phyloP scores from a whole-genome alignment of 2,329 filamentous ascomycete genomes.

The Clonostachys rosea region DNA sequence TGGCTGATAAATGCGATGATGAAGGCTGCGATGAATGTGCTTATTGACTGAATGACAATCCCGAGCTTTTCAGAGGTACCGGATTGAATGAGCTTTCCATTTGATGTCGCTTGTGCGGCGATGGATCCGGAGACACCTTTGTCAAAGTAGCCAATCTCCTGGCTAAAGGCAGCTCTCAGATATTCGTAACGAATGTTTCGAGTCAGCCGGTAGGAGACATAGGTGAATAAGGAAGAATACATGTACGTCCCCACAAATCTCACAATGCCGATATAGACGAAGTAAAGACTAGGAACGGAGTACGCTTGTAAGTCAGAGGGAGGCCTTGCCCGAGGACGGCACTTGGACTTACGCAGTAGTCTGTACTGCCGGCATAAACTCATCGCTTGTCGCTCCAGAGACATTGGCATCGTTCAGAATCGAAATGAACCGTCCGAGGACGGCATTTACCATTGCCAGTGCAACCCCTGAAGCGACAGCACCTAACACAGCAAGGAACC shows the following conservation, averaged over 20 bases:
- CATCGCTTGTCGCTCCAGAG: not conserved
- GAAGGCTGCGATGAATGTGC: conserved; percentile 3
- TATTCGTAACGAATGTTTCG: conserved; percentile 31
- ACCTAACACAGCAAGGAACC: not conserved
- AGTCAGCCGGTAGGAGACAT: conserved; percentile 35
- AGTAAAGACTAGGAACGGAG: conserved; percentile 25
- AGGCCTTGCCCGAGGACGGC: not conserved
- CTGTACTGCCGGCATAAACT: not conserved
- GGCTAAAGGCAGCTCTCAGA: conserved; percentile 28
- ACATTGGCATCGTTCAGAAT: not conserved
- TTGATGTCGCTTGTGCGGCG: conserved; percentile 3
- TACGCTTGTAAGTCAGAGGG: not conserved
- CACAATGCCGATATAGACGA: conserved; percentile 45
- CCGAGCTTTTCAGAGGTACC: conserved; percentile 3
- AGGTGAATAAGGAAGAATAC: conserved; percentile 23
- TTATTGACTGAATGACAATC: not conserved
- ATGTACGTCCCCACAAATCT: conserved; percentile 37
- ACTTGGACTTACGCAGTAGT: not conserved
- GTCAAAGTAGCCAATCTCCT: conserved; percentile 25
- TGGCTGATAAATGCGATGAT: conserved; percentile 4
- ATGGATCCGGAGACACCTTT: conserved; percentile 13
- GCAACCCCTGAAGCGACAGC: conserved; percentile 6
- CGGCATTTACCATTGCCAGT: conserved; percentile 7
- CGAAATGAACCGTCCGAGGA: conserved; percentile 9
- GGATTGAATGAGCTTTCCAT: conserved; percentile 3